Evolutionary conservation across 768 basidiomycete genomes (phyloP).

Genomic region (Phaeotremella fagi): DNA sequence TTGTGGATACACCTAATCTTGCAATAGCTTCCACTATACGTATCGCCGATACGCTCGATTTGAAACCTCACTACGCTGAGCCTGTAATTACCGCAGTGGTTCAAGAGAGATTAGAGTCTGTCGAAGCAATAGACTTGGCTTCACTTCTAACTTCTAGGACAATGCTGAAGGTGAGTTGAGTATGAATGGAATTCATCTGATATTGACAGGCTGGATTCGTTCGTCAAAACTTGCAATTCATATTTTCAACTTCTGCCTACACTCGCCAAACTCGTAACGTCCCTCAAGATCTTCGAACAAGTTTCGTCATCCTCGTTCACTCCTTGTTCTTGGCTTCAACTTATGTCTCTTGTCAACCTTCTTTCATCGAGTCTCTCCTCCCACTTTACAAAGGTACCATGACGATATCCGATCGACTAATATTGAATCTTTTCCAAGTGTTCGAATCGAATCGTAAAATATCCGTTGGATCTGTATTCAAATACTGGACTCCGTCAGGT

Average conservation of each 20-base stretch:
- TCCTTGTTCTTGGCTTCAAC: slow-evolving; percentile 72
- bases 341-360: slow-evolving; percentile 75
- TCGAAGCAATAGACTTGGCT: slow-evolving; percentile 52
- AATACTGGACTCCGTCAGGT: slow-evolving; percentile 58
- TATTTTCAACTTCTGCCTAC: slow-evolving; percentile 61
- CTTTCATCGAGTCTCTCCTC: slow-evolving; percentile 72
- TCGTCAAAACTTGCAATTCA: slow-evolving; percentile 61
- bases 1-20: neutral
- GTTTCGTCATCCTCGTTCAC: slow-evolving; percentile 59
- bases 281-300: slow-evolving; percentile 49
- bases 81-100: slow-evolving; percentile 63
- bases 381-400: slow-evolving; percentile 70
- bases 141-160: slow-evolving; percentile 50
- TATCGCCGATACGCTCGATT: slow-evolving; percentile 18
- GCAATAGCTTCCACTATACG: slow-evolving; percentile 5
- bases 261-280: slow-evolving; percentile 32
- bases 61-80: slow-evolving; percentile 64
- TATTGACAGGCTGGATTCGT: slow-evolving; percentile 32
- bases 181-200: neutral
- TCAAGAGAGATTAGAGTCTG: slow-evolving; percentile 55
- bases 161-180: slow-evolving; percentile 60
- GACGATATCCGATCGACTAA: slow-evolving; percentile 59
- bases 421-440: slow-evolving; percentile 71
- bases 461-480: slow-evolving; percentile 62
- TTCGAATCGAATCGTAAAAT: slow-evolving; percentile 68